Evolutionary conservation across 345 rosid species (phyloP).

Genomic region (Pugionium cornutum): DNA sequence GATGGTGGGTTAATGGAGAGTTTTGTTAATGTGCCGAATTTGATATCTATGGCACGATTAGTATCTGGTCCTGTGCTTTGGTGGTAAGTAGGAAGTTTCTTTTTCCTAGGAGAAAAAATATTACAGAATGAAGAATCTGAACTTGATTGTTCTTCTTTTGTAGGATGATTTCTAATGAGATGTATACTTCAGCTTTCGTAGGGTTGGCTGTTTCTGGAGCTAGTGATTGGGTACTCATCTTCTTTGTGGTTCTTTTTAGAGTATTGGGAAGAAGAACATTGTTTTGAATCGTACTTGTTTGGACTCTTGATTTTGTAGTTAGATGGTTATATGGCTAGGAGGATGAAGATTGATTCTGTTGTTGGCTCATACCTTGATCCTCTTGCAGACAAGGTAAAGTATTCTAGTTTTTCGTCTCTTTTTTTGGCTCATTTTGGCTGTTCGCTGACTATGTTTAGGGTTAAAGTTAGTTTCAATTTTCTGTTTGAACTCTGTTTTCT

Average conservation of each 20-base stretch:
- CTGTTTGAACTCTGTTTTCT: slow-evolving; percentile 13
- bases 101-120: not conserved
- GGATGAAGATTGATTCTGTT: slow-evolving; percentile 81
- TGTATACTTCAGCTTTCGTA: slow-evolving; percentile 71
- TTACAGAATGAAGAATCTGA: slow-evolving; percentile 19
- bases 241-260: not conserved
- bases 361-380: slow-evolving; percentile 98
- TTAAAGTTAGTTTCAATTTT: not conserved
- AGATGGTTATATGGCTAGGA: slow-evolving; percentile 92
- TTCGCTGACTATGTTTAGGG: slow-evolving; percentile 3
- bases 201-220: slow-evolving; percentile 84
- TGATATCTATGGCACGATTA: slow-evolving; percentile 69
- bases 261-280: slow-evolving; percentile 3
- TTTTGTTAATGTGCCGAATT: slow-evolving; percentile 77
- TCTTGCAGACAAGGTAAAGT: slow-evolving; percentile 85
- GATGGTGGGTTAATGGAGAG: slow-evolving; percentile 44
- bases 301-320: slow-evolving; percentile 45
- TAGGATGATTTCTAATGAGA: slow-evolving; percentile 85
- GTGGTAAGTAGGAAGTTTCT: slow-evolving; percentile 51
- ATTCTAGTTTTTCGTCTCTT: not conserved
- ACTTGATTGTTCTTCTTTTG: slow-evolving; percentile 11
- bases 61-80: slow-evolving; percentile 86
- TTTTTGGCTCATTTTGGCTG: not conserved
- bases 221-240: slow-evolving; percentile 71
- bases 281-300: slow-evolving; percentile 8